These are phyloP conservation scores for Paraconiothyrium brasiliense DNA, from an alignment of 2,329 filamentous ascomycete species.

Conservation along the genomic window DNA sequence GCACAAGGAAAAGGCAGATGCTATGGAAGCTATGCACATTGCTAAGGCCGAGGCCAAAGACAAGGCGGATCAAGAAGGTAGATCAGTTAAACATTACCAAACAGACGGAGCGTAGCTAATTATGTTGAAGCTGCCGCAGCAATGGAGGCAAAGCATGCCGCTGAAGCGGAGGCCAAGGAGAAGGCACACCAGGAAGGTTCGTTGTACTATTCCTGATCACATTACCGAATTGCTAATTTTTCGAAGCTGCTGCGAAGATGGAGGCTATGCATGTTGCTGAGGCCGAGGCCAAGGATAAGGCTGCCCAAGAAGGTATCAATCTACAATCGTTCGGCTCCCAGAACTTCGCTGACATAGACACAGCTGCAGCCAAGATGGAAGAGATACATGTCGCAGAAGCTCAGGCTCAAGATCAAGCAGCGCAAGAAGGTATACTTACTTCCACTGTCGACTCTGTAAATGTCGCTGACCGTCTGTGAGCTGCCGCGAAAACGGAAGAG, in stretches of 20 bases:
- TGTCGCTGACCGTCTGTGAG: constrained; percentile 6
- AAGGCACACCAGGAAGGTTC: constrained; percentile 23
- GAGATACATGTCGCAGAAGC: constrained; percentile 27
- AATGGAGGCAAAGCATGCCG: constrained; percentile 24
- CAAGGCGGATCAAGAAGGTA: constrained; percentile 19
- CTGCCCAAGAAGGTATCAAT: constrained; percentile 13
- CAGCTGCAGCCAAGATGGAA: constrained; percentile 29
- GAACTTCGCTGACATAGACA: neutral
- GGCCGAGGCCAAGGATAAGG: constrained; percentile 20
- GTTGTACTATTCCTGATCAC: neutral
- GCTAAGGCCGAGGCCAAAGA: constrained; percentile 21
- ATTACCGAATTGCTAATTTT: neutral
- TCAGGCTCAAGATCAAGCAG: constrained; percentile 18
- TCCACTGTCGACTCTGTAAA: neutral
- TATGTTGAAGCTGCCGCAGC: constrained; percentile 15
- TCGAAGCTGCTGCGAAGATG: constrained; percentile 22
- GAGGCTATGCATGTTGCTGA: constrained; percentile 25
- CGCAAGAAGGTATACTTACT: constrained; percentile 21
- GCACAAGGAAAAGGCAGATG: constrained; percentile 24
- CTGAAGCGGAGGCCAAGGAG: constrained; percentile 18
- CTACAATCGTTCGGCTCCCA: neutral
- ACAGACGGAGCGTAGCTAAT: constrained; percentile 11
- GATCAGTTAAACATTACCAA: constrained; percentile 4
- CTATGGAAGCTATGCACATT: constrained; percentile 27
- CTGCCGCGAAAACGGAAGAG: constrained; percentile 28